phyloP scores from a whole-genome alignment of 2,329 filamentous ascomycete species.

The Colletotrichum karsti region DNA sequence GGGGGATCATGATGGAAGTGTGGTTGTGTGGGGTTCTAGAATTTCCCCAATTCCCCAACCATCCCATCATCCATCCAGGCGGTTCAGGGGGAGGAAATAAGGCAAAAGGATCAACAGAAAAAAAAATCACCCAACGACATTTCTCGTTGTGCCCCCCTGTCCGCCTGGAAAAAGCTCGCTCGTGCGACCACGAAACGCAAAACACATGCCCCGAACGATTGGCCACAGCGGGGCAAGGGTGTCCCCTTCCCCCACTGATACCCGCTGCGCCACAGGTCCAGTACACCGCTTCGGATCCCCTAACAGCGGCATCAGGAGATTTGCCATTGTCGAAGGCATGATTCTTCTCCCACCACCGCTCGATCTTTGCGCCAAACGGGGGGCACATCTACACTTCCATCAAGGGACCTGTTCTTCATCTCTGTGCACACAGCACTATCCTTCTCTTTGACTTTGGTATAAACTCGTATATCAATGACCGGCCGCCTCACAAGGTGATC shows the following conservation, averaged over 20 bases:
- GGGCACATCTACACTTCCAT: background rate
- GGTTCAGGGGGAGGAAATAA: background rate
- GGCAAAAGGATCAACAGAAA: background rate
- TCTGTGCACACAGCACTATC: background rate
- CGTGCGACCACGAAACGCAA: background rate
- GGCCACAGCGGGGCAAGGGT: constrained; percentile 24
- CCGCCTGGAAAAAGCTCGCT: background rate
- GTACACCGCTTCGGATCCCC: constrained; percentile 19
- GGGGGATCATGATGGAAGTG: background rate
- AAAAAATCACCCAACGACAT: background rate
- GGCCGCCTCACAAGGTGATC: constrained; percentile 13
- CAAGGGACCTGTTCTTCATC: background rate
- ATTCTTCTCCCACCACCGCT: constrained; percentile 24
- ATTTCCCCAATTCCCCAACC: constrained; percentile 10
- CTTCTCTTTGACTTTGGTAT: background rate
- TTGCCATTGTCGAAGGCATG: constrained; percentile 27
- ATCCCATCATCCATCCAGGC: background rate
- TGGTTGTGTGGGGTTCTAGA: constrained; percentile 2
- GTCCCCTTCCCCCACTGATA: constrained; percentile 22
- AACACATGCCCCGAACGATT: constrained; percentile 19
- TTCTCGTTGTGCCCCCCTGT: background rate
- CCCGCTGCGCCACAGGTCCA: constrained; percentile 25
- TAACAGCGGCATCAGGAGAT: constrained; percentile 28
- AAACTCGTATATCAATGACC: constrained; percentile 1
- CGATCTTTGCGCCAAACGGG: constrained; percentile 7